Conservation (phyloP, 768 basidiomycete species). For the Mycena alexandri region DNA sequence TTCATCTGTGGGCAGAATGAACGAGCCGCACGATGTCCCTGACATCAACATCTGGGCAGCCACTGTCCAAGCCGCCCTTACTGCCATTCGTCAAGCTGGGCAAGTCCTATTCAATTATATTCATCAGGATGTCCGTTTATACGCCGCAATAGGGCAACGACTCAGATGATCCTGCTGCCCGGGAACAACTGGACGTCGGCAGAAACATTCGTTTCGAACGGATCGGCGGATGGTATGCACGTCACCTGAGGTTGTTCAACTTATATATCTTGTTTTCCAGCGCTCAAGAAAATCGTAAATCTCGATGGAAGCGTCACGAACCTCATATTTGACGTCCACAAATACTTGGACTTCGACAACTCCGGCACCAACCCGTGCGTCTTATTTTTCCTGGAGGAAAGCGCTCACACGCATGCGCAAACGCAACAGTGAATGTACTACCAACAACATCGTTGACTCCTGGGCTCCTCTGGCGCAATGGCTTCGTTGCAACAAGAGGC, state of each 20-base stretch:
- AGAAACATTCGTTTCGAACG: constrained; percentile 61
- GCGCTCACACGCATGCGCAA: constrained; percentile 42
- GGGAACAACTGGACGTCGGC: constrained; percentile 72
- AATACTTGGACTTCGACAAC: constrained; percentile 70
- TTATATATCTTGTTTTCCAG: constrained; percentile 28
- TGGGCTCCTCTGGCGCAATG: constrained; percentile 63
- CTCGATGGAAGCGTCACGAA: constrained; percentile 58
- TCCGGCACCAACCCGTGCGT: constrained; percentile 48
- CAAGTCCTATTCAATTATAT: constrained; percentile 28
- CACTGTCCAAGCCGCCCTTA: constrained; percentile 70
- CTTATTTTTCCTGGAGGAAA: not conserved
- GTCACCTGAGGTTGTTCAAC: too few species aligned
- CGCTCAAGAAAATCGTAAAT: constrained; percentile 59
- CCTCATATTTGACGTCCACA: constrained; percentile 73
- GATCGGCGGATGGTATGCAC: constrained; percentile 53
- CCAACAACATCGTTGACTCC: constrained; percentile 63
- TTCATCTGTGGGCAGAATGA: constrained; percentile 57
- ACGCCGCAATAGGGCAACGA: constrained; percentile 55
- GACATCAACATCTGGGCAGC: constrained; percentile 60
- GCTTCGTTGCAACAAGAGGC: constrained; percentile 62
- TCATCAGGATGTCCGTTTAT: not conserved
- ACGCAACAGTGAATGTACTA: constrained; percentile 60
- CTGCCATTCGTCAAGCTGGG: constrained; percentile 70
- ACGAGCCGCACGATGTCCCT: constrained; percentile 73
- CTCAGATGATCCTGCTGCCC: constrained; percentile 69